Conservation (phyloP, 768 basidiomycete genomes). For the Epithele typhae region DNA sequence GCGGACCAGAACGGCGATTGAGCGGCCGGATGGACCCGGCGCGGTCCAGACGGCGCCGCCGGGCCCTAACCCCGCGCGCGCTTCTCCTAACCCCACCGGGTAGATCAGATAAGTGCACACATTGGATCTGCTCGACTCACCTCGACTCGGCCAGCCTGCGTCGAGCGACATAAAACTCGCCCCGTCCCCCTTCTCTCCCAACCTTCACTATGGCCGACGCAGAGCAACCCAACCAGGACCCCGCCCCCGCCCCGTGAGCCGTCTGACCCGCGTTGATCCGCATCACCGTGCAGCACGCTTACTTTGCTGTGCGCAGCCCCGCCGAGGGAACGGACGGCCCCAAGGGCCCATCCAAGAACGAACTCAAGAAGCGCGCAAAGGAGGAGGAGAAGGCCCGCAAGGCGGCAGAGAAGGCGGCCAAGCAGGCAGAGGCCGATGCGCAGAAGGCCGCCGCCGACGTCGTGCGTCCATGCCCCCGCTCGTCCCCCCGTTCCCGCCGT, state of each 20-base stretch:
- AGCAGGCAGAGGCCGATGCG: slow-evolving; percentile 67
- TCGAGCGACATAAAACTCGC: slow-evolving; percentile 6
- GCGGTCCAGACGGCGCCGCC: too few relatives aligned
- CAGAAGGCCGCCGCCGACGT: slow-evolving; percentile 64
- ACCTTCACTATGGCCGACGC: slow-evolving; percentile 21
- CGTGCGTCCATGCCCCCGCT: slow-evolving; percentile 30
- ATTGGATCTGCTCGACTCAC: slow-evolving; percentile 9
- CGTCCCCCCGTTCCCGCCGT: too few relatives aligned
- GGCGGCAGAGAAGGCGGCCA: slow-evolving; percentile 80
- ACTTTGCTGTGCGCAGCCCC: neutral
- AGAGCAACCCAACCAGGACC: slow-evolving; percentile 6
- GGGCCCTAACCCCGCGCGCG: neutral
- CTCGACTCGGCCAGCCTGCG: slow-evolving; percentile 2
- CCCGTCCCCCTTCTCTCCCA: neutral
- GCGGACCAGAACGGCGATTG: neutral
- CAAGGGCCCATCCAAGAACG: slow-evolving; percentile 74
- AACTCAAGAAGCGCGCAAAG: slow-evolving; percentile 89
- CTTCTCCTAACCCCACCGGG: slow-evolving; percentile 10
- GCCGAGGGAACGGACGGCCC: slow-evolving; percentile 22
- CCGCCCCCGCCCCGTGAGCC: slow-evolving; percentile 16
- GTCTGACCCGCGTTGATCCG: neutral
- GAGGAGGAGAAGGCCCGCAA: slow-evolving; percentile 88
- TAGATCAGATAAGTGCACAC: slow-evolving; percentile 14
- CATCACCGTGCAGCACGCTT: neutral
- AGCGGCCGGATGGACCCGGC: slow-evolving; percentile 10